Percentiles rank a stretch among this genome's conserved stretches.
phyloP scores from a whole-genome alignment of 345 rosid genomes.

The Anastatica hierochuntica region DNA sequence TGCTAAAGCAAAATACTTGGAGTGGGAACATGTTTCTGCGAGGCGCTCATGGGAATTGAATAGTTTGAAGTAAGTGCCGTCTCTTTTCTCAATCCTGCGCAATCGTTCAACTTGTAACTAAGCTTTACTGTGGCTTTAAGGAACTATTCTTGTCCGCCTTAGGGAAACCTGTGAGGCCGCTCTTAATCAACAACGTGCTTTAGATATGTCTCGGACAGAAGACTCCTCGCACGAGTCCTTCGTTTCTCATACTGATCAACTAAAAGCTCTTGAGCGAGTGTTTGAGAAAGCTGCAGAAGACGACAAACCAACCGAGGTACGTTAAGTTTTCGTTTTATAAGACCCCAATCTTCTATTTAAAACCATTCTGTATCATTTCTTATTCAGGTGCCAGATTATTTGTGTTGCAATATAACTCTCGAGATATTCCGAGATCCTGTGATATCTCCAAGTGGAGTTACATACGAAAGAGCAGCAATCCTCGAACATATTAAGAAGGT shows the following conservation, averaged over 20 bases:
- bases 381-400: slow-evolving; percentile 75
- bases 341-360: not conserved
- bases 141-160: slow-evolving; percentile 17
- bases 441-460: slow-evolving; percentile 73
- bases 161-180: slow-evolving; percentile 82
- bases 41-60: slow-evolving; percentile 65
- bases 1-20: slow-evolving; percentile 70
- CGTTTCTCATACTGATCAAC: slow-evolving; percentile 28
- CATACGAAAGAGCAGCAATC: slow-evolving; percentile 82
- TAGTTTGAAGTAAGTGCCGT: slow-evolving; percentile 65
- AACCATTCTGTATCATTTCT: not conserved
- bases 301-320: slow-evolving; percentile 58
- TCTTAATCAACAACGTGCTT: slow-evolving; percentile 49
- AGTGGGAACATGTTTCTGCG: slow-evolving; percentile 66
- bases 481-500: slow-evolving; percentile 86
- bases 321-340: not conserved
- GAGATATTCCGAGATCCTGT: slow-evolving; percentile 89
- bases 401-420: slow-evolving; percentile 83
- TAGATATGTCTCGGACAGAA: slow-evolving; percentile 43
- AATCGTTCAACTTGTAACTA: not conserved
- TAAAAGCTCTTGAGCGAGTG: slow-evolving; percentile 47
- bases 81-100: not conserved
- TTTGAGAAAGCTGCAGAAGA: slow-evolving; percentile 59
- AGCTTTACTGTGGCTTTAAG: not conserved
- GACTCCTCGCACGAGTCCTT: slow-evolving; percentile 39